Conservation (phyloP, 2,329 filamentous ascomycete species). For the Colletotrichum simmondsii region DNA sequence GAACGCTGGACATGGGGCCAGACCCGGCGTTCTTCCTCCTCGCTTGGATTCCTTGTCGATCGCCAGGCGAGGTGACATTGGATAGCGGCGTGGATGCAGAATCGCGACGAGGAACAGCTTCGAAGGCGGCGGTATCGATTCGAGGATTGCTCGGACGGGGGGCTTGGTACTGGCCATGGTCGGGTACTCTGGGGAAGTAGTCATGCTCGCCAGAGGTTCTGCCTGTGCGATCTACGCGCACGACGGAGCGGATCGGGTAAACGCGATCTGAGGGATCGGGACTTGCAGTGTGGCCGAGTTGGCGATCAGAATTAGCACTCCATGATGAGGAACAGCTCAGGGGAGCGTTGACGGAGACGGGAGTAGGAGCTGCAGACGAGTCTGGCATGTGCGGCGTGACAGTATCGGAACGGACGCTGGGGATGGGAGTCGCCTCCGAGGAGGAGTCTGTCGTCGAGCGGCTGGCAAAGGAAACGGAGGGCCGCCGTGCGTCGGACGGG, state of each 20-base stretch:
- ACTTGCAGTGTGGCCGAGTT: slow-evolving; percentile 45
- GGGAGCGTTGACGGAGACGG: slow-evolving; percentile 34
- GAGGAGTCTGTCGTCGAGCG: slow-evolving; percentile 13
- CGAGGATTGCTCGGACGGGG: slow-evolving; percentile 43
- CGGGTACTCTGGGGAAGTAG: slow-evolving; percentile 48
- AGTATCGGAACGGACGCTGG: slow-evolving; percentile 9
- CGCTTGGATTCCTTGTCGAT: slow-evolving; percentile 34
- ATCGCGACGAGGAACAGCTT: slow-evolving; percentile 33
- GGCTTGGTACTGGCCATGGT: slow-evolving; percentile 44
- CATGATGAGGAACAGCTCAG: slow-evolving; percentile 50
- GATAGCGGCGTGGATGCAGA: slow-evolving; percentile 13
- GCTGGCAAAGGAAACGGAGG: slow-evolving; percentile 19
- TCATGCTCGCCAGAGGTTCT: slow-evolving; percentile 52
- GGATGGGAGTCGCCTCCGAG: slow-evolving; percentile 25
- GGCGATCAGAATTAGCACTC: slow-evolving; percentile 55
- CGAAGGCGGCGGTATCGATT: slow-evolving; percentile 41
- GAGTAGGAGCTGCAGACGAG: not conserved
- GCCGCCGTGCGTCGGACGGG: slow-evolving; percentile 12
- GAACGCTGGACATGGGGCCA: slow-evolving; percentile 56
- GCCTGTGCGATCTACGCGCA: slow-evolving; percentile 72
- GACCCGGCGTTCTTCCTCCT: slow-evolving; percentile 48
- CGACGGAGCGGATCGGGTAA: slow-evolving; percentile 84
- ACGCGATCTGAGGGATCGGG: slow-evolving; percentile 67
- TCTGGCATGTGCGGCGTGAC: not conserved
- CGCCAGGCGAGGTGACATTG: slow-evolving; percentile 33